Evolutionary conservation across 768 basidiomycete genomes (phyloP).

Genomic region (Podaxis sp.): DNA sequence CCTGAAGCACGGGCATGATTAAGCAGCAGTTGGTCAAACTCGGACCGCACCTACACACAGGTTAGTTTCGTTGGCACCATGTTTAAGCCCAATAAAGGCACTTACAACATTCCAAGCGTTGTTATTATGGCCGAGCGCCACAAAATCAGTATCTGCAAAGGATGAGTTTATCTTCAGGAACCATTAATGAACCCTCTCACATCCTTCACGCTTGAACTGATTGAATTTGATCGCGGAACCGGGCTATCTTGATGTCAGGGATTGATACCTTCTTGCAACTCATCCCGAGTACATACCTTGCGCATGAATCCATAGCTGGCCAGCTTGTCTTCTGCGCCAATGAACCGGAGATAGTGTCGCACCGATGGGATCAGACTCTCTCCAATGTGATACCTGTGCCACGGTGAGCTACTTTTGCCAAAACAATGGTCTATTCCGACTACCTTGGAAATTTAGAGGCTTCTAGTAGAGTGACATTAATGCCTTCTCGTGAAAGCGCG

Average conservation of each 20-base stretch:
- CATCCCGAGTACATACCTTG: conserved; percentile 37
- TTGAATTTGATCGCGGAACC: conserved; percentile 67
- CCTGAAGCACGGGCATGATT: conserved; percentile 54
- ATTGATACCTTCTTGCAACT: background rate
- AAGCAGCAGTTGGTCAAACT: conserved; percentile 60
- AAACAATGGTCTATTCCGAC: background rate
- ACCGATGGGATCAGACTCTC: conserved; percentile 63
- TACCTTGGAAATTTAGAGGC: conserved; percentile 54
- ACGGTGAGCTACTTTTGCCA: conserved; percentile 4
- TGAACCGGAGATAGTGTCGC: conserved; percentile 58
- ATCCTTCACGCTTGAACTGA: conserved; percentile 64
- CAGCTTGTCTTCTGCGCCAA: conserved; percentile 55
- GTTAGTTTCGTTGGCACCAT: background rate
- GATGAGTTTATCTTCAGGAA: conserved; percentile 5
- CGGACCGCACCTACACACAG: conserved; percentile 47
- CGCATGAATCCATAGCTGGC: conserved; percentile 46
- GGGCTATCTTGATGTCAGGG: conserved; percentile 35
- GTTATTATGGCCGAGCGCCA: conserved; percentile 53
- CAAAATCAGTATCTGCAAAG: conserved; percentile 55
- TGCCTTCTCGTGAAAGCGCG: conserved; percentile 54
- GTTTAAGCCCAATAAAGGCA: conserved; percentile 9
- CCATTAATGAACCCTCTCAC: conserved; percentile 33
- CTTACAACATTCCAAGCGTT: conserved; percentile 63
- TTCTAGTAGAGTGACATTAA: conserved; percentile 54
- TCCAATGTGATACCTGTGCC: conserved; percentile 52